Conservation (phyloP, 768 basidiomycete species). For the Trametes meyenii region DNA sequence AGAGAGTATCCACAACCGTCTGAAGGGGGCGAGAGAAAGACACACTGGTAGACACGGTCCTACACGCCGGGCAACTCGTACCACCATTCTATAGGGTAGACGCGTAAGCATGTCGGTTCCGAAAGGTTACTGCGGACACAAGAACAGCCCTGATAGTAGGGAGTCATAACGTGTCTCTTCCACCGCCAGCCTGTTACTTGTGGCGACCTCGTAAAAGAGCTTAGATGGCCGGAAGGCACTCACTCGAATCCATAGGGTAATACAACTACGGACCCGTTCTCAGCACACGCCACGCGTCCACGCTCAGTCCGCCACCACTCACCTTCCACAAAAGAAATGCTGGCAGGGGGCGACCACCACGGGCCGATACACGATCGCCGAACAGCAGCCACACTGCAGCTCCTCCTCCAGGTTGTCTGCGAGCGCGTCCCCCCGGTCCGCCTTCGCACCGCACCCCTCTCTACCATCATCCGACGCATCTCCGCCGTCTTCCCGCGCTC, state of each 20-base stretch:
- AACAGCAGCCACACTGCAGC: constrained; percentile 85
- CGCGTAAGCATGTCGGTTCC: constrained; percentile 13
- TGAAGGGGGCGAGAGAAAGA: constrained; percentile 76
- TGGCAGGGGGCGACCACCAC: constrained; percentile 85
- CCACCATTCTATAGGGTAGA: constrained; percentile 68
- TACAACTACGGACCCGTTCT: constrained; percentile 55
- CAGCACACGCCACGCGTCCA: not conserved
- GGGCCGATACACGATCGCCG: constrained; percentile 79
- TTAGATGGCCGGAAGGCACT: constrained; percentile 39
- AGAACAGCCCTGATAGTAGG: not conserved
- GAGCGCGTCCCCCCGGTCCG: constrained; percentile 44
- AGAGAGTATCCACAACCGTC: constrained; percentile 67
- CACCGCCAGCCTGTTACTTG: too few species aligned
- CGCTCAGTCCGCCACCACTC: constrained; percentile 19
- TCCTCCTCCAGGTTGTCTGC: constrained; percentile 70
- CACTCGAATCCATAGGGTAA: constrained; percentile 81
- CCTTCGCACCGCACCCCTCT: not conserved
- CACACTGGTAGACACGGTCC: constrained; percentile 67
- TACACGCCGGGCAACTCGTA: constrained; percentile 82
- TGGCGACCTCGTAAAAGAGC: not conserved
- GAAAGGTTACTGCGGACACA: not conserved
- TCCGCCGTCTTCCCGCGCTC: constrained; percentile 51
- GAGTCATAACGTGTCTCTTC: not conserved
- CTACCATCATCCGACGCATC: not conserved
- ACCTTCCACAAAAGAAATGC: constrained; percentile 93